phyloP scores from a whole-genome alignment of 371 early-diverging fungal genomes.

The Blastocladiella emersonii region DNA sequence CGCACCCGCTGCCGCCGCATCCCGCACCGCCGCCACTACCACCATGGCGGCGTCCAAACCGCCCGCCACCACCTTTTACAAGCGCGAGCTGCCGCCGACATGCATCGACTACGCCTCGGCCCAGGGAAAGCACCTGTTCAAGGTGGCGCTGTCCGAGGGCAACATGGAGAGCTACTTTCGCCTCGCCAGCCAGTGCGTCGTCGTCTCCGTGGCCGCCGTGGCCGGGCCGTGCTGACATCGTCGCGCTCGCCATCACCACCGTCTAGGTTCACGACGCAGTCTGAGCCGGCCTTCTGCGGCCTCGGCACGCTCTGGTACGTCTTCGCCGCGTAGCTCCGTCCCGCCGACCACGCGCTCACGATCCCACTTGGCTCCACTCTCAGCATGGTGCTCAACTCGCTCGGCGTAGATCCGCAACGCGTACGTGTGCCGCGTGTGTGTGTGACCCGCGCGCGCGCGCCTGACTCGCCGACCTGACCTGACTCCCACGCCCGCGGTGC shows the following conservation, averaged over 20 bases:
- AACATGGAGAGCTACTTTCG: constrained; percentile 2
- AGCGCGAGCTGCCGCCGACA: not conserved
- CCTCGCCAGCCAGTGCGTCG: not conserved
- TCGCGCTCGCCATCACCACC: not conserved
- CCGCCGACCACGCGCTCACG: not conserved
- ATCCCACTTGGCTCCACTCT: not conserved
- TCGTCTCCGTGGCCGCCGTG: not conserved
- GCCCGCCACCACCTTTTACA: not conserved
- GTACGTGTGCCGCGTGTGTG: not conserved
- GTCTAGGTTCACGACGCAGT: not conserved
- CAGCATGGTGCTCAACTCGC: constrained; percentile 10
- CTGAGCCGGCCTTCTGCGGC: constrained; percentile 8
- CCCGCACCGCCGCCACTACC: not conserved
- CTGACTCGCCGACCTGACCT: too few relatives aligned
- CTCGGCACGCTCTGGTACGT: constrained; percentile 7
- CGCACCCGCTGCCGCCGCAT: not conserved
- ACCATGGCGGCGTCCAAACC: not conserved
- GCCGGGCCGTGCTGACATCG: not conserved
- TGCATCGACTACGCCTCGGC: not conserved
- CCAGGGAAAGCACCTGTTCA: not conserved
- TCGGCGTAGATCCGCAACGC: constrained; percentile 4
- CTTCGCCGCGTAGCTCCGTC: not conserved
- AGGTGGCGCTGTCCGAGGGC: not conserved
- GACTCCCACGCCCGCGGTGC: too few relatives aligned
- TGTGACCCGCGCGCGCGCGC: too few relatives aligned